Conservation (phyloP, 495 filamentous ascomycete genomes). For the Penicillium antarcticum region DNA sequence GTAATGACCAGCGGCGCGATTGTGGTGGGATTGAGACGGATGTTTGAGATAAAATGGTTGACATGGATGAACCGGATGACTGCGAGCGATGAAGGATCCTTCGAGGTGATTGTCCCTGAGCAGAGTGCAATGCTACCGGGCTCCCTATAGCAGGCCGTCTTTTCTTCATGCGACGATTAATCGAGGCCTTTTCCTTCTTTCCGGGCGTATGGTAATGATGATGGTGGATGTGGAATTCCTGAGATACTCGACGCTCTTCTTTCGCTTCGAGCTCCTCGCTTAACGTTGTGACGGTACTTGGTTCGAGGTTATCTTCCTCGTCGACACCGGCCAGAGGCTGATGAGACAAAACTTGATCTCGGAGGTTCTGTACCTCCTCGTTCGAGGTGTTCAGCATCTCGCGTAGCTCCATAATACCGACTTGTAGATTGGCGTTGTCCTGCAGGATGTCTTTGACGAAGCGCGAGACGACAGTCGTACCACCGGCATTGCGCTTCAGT, state of each 20-base stretch:
- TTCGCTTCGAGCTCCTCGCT: constrained; percentile 65
- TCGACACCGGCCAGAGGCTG: constrained; percentile 56
- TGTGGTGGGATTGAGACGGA: constrained; percentile 56
- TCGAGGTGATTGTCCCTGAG: constrained; percentile 40
- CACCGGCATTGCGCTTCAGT: constrained; percentile 49
- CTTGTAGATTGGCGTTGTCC: constrained; percentile 90
- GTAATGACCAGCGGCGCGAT: constrained; percentile 60
- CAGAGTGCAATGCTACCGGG: constrained; percentile 58
- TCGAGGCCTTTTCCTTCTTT: constrained; percentile 49
- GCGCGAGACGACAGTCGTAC: constrained; percentile 73
- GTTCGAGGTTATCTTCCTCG: constrained; percentile 21
- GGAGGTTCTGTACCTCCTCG: constrained; percentile 81
- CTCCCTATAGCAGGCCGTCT: constrained; percentile 56
- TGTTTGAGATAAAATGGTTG: constrained; percentile 61
- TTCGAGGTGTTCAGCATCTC: constrained; percentile 93
- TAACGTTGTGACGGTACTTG: constrained; percentile 44
- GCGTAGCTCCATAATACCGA: constrained; percentile 82
- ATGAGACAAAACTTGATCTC: constrained; percentile 79
- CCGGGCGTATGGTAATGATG: constrained; percentile 79
- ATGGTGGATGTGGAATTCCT: constrained; percentile 87
- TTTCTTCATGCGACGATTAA: constrained; percentile 63
- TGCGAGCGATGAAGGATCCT: constrained; percentile 38
- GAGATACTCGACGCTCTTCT: constrained; percentile 50
- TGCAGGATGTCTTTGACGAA: constrained; percentile 95
- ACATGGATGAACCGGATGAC: constrained; percentile 47